These are phyloP conservation scores for Colletotrichum agaves DNA, from an alignment of 2,329 filamentous ascomycete species.

Conservation along the genomic window DNA sequence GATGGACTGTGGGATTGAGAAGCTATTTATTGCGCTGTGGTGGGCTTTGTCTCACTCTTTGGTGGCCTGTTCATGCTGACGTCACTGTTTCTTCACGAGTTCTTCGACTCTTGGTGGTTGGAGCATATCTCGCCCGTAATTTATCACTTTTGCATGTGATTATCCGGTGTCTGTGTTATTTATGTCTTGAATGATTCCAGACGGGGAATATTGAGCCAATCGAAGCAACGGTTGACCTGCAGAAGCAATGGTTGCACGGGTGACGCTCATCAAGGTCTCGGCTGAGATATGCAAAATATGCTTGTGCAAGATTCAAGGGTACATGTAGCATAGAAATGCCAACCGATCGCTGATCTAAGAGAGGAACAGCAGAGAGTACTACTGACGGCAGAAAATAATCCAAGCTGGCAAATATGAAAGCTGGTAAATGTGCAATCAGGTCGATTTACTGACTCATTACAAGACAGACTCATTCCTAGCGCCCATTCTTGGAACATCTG, in stretches of 20 bases:
- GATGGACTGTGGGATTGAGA: not conserved
- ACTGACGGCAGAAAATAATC: too few relatives aligned
- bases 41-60: not conserved
- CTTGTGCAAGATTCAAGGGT: too few relatives aligned
- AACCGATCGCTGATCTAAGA: too few relatives aligned
- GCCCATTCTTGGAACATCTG: not conserved
- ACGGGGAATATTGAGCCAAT: not conserved
- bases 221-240: too few relatives aligned
- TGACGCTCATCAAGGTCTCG: not conserved
- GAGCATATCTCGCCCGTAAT: not conserved
- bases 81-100: slow-evolving; percentile 10
- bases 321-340: too few relatives aligned
- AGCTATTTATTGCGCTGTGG: not conserved
- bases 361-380: too few relatives aligned
- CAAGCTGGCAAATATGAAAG: not conserved
- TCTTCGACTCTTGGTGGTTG: not conserved
- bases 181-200: too few relatives aligned
- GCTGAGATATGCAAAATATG: not conserved
- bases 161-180: too few relatives aligned
- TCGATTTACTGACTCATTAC: not conserved
- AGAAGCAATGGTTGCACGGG: too few relatives aligned
- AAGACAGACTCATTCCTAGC: not conserved
- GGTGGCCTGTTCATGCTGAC: slow-evolving; percentile 25
- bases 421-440: not conserved
- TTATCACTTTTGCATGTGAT: slow-evolving; percentile 24